Base-by-base conservation (phyloP, 139 green algal genomes). In the Chlorella sp. region DNA sequence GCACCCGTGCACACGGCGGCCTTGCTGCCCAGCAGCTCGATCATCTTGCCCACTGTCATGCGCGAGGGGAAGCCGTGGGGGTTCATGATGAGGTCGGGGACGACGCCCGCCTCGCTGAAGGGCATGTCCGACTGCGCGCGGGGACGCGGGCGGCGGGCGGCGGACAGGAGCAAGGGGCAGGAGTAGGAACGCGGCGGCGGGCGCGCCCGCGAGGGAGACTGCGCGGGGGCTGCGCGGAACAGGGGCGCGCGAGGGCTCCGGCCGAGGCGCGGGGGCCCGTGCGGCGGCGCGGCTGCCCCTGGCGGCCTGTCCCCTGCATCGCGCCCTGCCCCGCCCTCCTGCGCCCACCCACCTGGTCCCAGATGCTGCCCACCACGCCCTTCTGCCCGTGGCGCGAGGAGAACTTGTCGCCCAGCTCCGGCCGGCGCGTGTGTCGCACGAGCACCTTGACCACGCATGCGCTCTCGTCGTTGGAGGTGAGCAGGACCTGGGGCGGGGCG, bases 381-480 rank as follows among this genome's bases (percentile, higher is more conserved):
- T 99, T 99, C 86, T 99, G 95, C 6, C 95, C 95, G 85, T 98
- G 95, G 27, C 95, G 84, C 25, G 73, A 90, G 71, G 83, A 93
- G 84, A 99, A 99, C 88, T 99, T 99, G 88, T 99, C 95, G 31
- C 95, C 95, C 62, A 98, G 81, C 90, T 99, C 95, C 5, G 96
- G 96, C 2, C 95, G 83, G 27, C 96, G 87, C 15, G 93, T 97
- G 87, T 98, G 93, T 2, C 96, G 90, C 50, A 99, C 89, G 40
- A 96, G 71, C n/a, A 88, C 90, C 88, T 99, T 99, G 80, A 98
- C 86, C 33, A 92, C 79, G 65, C 88, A 87, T 62, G 95, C 83
- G 71, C 81, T 83, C 62, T 98, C 94, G 41, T 99, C 95, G 68
- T 98, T 98, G 77, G 86, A 88, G 61, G 96, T 98, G 11, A 99